Conservation (phyloP, 106 monocot genomes). For the Iris macrosiphon region DNA sequence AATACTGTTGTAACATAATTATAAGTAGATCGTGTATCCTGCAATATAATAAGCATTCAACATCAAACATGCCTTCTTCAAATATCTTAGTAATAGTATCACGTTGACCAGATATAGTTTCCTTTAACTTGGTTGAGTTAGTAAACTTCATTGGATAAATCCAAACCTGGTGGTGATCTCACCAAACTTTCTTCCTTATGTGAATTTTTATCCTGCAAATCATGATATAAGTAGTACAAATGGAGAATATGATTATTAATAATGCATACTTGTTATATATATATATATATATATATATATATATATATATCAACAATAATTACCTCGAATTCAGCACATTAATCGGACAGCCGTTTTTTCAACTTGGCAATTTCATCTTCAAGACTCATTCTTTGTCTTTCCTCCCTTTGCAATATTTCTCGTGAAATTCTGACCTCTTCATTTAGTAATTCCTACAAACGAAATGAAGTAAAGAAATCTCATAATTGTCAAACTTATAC, state of each 20-base stretch:
- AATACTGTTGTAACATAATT: no score
- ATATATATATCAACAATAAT: no score
- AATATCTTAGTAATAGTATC: conserved; percentile 55
- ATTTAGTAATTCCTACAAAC: conserved; percentile 32
- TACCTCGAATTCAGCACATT: conserved; percentile 40
- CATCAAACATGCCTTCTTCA: conserved; percentile 72
- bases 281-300: no score
- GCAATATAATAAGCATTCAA: no score
- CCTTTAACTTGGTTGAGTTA: conserved; percentile 39
- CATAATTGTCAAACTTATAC: background rate
- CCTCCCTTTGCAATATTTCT: conserved; percentile 43
- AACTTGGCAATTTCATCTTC: conserved; percentile 50
- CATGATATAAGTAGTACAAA: no score
- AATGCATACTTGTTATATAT: no score
- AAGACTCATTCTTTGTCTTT: conserved; percentile 38
- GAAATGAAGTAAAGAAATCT: conserved; percentile 1
- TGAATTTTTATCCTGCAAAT: conserved; percentile 8
- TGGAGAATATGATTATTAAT: no score
- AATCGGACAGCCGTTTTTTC: conserved; percentile 20
- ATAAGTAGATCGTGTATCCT: no score
- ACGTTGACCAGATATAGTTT: conserved; percentile 33
- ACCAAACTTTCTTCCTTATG: conserved; percentile 8
- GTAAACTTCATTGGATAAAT: conserved; percentile 7
- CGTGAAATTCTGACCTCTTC: conserved; percentile 38
- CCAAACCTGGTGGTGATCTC: conserved; percentile 20